Percentiles rank a stretch among this genome's conserved stretches.
Conservation (phyloP, 176 grass and related monocot species). For the Triticum urartu region DNA sequence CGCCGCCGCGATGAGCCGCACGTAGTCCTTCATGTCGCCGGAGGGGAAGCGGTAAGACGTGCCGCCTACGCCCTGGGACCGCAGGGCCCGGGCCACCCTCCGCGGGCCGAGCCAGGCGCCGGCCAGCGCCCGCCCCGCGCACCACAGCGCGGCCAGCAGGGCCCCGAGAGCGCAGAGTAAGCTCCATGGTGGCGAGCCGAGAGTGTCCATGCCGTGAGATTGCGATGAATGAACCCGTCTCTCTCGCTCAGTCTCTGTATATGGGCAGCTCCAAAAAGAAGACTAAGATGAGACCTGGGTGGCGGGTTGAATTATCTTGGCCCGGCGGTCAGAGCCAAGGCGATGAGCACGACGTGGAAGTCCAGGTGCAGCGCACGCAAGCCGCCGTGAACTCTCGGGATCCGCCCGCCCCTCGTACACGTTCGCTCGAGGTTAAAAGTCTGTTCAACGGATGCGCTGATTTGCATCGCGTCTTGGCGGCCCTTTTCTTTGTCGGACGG, state of each 20-base stretch:
- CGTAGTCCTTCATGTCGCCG: slow-evolving; percentile 40
- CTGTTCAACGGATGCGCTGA: no score
- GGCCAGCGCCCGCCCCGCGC: neutral
- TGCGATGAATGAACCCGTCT: neutral
- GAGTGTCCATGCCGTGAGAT: neutral
- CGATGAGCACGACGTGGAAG: no score
- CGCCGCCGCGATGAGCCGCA: neutral
- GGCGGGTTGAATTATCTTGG: no score
- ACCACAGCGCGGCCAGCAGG: slow-evolving; percentile 22
- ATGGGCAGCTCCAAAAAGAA: neutral
- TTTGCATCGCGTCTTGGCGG: no score
- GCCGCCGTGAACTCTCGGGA: neutral
- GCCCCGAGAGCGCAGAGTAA: neutral
- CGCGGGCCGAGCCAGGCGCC: slow-evolving; percentile 30
- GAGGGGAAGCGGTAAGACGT: slow-evolving; percentile 30
- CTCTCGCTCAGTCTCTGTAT: no score
- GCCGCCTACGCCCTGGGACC: slow-evolving; percentile 50
- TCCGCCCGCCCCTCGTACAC: neutral
- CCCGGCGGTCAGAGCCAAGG: neutral
- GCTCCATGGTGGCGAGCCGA: slow-evolving; percentile 2
- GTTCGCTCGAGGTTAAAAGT: neutral
- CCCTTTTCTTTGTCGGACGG: no score
- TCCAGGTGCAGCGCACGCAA: no score
- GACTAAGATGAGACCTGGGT: neutral
- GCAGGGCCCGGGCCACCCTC: slow-evolving; percentile 36